Conservation (phyloP, 768 basidiomycete species). For the Galerina sulciceps region DNA sequence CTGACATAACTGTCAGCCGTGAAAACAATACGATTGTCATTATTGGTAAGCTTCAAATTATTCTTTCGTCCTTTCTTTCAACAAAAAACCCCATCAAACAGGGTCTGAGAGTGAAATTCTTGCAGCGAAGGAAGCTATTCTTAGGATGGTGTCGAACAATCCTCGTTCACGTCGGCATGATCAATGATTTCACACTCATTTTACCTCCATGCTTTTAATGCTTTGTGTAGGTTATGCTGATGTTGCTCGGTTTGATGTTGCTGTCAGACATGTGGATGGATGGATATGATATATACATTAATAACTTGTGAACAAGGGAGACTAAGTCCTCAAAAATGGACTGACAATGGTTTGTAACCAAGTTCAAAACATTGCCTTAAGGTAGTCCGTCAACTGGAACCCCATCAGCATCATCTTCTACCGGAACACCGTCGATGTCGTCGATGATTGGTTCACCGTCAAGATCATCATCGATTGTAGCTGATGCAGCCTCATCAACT, state of each 20-base stretch:
- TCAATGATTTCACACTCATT: slow-evolving; percentile 21
- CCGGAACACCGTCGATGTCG: slow-evolving; percentile 32
- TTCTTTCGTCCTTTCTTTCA: not conserved
- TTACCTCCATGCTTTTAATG: slow-evolving; percentile 7
- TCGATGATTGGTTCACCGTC: slow-evolving; percentile 48
- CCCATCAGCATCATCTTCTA: slow-evolving; percentile 50
- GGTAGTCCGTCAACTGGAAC: slow-evolving; percentile 36
- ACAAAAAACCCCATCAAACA: slow-evolving; percentile 34
- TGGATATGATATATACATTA: not conserved
- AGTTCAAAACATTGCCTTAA: not conserved
- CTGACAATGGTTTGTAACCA: too few species aligned
- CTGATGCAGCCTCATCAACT: slow-evolving; percentile 37
- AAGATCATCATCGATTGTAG: slow-evolving; percentile 44
- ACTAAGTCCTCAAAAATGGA: too few species aligned
- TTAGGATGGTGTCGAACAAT: slow-evolving; percentile 54
- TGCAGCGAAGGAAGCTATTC: slow-evolving; percentile 78
- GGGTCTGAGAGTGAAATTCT: slow-evolving; percentile 71
- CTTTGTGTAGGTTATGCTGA: slow-evolving; percentile 5
- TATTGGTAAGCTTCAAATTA: slow-evolving; percentile 59
- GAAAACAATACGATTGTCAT: slow-evolving; percentile 89
- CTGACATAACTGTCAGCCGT: slow-evolving; percentile 89
- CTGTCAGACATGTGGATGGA: slow-evolving; percentile 8
- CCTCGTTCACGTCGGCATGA: slow-evolving; percentile 46
- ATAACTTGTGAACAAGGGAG: not conserved
- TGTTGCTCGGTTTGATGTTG: slow-evolving; percentile 5